phyloP scores from a whole-genome alignment of 352 stramenopile species.

The Bremia lactucae region DNA sequence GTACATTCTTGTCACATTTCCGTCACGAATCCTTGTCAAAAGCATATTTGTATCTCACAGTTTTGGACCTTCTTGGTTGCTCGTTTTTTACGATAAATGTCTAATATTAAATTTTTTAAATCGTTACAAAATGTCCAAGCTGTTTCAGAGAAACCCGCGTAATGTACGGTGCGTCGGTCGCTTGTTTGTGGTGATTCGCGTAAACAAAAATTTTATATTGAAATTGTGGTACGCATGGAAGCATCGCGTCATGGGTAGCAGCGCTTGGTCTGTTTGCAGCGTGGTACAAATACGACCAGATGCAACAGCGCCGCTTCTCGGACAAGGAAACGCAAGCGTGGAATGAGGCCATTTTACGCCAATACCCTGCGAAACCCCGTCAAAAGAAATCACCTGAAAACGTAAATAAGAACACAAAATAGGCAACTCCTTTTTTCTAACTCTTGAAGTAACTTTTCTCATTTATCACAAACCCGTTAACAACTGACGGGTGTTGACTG shows the following conservation, averaged over 20 bases:
- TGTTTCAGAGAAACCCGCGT: slow-evolving; percentile 35
- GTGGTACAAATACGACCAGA: slow-evolving; percentile 51
- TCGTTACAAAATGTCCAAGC: slow-evolving; percentile 22
- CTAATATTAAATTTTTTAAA: no score
- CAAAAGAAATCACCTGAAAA: slow-evolving; percentile 13
- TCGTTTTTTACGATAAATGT: no score
- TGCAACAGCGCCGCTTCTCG: slow-evolving; percentile 50
- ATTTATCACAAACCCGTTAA: slow-evolving; percentile 2
- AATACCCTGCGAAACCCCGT: slow-evolving; percentile 22
- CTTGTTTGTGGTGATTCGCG: no score
- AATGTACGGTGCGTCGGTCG: slow-evolving; percentile 23
- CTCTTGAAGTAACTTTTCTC: no score
- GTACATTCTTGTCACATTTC: no score
- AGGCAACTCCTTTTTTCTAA: no score
- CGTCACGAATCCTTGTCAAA: no score
- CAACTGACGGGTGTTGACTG: slow-evolving; percentile 1
- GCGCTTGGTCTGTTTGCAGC: slow-evolving; percentile 24
- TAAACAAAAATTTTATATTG: not conserved
- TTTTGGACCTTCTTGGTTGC: no score
- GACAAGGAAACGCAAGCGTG: slow-evolving; percentile 29
- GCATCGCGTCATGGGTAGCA: slow-evolving; percentile 44
- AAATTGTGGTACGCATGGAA: slow-evolving; percentile 8
- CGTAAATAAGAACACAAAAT: no score
- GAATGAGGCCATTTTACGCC: slow-evolving; percentile 48
- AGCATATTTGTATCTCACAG: no score